Conservation (phyloP, 139 green algal genomes). For the Chlamydomonas sp. region DNA sequence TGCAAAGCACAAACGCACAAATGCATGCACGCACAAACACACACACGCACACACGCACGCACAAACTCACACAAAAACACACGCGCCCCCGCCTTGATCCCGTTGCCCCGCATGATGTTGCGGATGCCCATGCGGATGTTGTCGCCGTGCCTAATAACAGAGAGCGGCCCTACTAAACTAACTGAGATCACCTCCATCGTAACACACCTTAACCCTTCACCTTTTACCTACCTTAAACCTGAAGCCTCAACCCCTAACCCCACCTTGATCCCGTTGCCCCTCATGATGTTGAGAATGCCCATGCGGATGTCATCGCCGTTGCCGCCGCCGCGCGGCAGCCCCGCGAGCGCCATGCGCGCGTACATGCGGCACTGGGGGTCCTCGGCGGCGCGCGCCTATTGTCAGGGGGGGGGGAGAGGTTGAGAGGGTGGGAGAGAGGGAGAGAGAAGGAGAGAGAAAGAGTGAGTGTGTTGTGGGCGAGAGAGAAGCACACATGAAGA, state of each 20-base stretch:
- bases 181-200: too few relatives aligned
- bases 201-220: background rate
- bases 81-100: conserved; percentile 82
- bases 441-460: background rate
- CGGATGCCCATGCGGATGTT: conserved; percentile 88
- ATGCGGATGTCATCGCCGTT: conserved; percentile 85
- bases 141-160: too few relatives aligned
- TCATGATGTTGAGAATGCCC: conserved; percentile 92
- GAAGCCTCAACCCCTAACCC: conserved; percentile 20
- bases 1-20: too few relatives aligned
- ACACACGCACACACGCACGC: too few relatives aligned
- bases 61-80: too few relatives aligned
- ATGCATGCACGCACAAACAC: too few relatives aligned
- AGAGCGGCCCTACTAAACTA: too few relatives aligned
- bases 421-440: too few relatives aligned
- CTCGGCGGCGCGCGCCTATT: conserved; percentile 16
- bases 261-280: conserved; percentile 78
- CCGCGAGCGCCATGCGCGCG: conserved; percentile 56
- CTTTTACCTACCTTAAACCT: background rate
- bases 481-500: background rate
- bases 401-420: conserved; percentile 10
- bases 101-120: conserved; percentile 84
- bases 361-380: conserved; percentile 53
- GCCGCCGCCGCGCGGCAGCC: conserved; percentile 75
- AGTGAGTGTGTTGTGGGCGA: background rate